Base-by-base conservation (phyloP, 2,329 filamentous ascomycete genomes). In the Trichoderma asperellum region DNA sequence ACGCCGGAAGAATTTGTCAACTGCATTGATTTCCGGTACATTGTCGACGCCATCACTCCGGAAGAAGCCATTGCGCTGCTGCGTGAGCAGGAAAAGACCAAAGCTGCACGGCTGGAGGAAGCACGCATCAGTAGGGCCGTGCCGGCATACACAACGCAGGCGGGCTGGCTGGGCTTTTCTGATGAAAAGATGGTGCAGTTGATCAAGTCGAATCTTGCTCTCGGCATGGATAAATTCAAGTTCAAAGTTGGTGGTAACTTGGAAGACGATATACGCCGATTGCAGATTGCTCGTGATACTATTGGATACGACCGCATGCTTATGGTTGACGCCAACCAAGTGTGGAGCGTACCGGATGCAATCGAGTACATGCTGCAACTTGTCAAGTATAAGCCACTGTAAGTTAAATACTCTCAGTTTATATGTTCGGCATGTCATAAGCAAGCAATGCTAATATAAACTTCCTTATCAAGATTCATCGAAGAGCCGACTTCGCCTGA, bases 21-120 rank as follows among this genome's bases (percentile, higher is more conserved):
- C 70, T 94, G 93, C 82, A 94, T 97, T 77, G 94, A 97, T 82
- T 97, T 97, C 84, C 87, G 94, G 57, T 97, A 97, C 81, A 96
- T 97, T 79, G 94, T 92, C 29, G 94, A 97, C 81, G 93, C 92
- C 14, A 85, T 97, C 72, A 97, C 93, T 0, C 92, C 92, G 0
- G 90, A 92, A 55, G 94, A 97, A 79, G 93, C 93, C 0, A 78
- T 97, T 37, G 84, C 83, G 24, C 83, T 97, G 77, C 84, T 97
- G 52, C 86, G 85, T 74, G 86, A 87, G 75, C 82, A 86, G 32
- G 89, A 92, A 80, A 74, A 79, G 2, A 90, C 88, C 32, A 96
- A 96, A 83, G 83, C 86, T 49, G 82, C 88, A 76, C 86, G 94
- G 64, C 82, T 96, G 29, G 82, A 87, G 74, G 92, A 96, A 73